Conservation (phyloP, 2,329 filamentous ascomycete species). For the Clarireedia monteithiana region DNA sequence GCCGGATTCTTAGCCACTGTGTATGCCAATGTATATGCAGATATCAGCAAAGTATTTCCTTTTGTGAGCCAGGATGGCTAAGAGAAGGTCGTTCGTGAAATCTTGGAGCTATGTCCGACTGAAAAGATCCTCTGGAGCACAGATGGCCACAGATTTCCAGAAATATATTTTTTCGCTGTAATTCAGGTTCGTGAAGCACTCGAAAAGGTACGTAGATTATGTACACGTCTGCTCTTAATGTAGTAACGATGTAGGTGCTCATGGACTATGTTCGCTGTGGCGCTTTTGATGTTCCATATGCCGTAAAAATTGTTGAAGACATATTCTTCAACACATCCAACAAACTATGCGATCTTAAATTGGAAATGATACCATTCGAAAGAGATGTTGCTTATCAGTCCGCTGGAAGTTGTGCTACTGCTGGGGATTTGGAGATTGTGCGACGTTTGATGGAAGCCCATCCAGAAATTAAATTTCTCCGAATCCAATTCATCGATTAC, state of each 20-base stretch:
- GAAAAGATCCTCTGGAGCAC: slow-evolving; percentile 75
- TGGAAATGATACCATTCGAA: slow-evolving; percentile 30
- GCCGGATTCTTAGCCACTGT: slow-evolving; percentile 70
- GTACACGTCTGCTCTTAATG: not conserved
- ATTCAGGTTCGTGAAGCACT: slow-evolving; percentile 65
- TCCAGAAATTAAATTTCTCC: slow-evolving; percentile 53
- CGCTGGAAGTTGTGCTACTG: not conserved
- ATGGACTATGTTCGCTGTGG: slow-evolving; percentile 57
- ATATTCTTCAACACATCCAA: slow-evolving; percentile 75
- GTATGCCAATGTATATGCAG: slow-evolving; percentile 73
- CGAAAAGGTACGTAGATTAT: slow-evolving; percentile 43
- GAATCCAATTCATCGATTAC: slow-evolving; percentile 72
- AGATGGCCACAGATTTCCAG: slow-evolving; percentile 71
- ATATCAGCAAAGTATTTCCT: slow-evolving; percentile 78
- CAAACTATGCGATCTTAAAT: slow-evolving; percentile 57
- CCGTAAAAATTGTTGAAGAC: slow-evolving; percentile 54
- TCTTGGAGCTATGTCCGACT: slow-evolving; percentile 66
- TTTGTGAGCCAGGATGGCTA: slow-evolving; percentile 71
- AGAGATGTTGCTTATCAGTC: not conserved
- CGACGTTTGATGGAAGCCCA: slow-evolving; percentile 41
- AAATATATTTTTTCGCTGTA: slow-evolving; percentile 68
- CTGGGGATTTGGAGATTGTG: slow-evolving; percentile 21
- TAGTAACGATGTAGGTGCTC: slow-evolving; percentile 42
- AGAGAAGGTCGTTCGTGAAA: slow-evolving; percentile 59
- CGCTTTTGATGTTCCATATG: slow-evolving; percentile 53